Percentiles rank a stretch among this genome's conserved stretches.
Evolutionary conservation across 495 filamentous ascomycete genomes (phyloP).

Genomic region (Aspergillus sclerotiicarbonarius): DNA sequence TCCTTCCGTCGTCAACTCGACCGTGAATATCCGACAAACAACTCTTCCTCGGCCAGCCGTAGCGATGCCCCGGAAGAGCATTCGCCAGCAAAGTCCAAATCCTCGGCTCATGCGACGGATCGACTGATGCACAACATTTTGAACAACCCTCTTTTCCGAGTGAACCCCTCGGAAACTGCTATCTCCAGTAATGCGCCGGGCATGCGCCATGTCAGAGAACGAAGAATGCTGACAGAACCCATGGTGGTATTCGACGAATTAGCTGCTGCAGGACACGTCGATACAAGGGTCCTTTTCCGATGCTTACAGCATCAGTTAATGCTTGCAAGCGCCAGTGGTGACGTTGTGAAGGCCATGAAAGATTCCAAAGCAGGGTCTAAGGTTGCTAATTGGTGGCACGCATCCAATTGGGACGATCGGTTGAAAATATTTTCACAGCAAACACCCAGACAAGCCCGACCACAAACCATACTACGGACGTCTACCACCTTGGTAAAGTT

Average conservation of each 20-base stretch:
- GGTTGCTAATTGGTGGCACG: constrained; percentile 42
- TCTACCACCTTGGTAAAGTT: constrained; percentile 31
- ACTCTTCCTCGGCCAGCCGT: constrained; percentile 26
- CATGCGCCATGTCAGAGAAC: constrained; percentile 9
- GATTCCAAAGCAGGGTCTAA: constrained; percentile 33
- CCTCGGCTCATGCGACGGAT: constrained; percentile 43
- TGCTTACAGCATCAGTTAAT: constrained; percentile 39
- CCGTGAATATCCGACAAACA: constrained; percentile 53
- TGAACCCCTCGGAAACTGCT: constrained; percentile 27
- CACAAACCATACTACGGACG: neutral
- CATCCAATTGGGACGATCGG: constrained; percentile 31
- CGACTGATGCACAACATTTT: constrained; percentile 63
- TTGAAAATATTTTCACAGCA: constrained; percentile 29
- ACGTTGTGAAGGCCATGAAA: constrained; percentile 30
- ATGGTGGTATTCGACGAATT: constrained; percentile 43
- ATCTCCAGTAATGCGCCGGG: constrained; percentile 13
- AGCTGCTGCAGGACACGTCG: constrained; percentile 38
- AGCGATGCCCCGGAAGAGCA: constrained; percentile 11
- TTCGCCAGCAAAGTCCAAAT: constrained; percentile 22
- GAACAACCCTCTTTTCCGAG: constrained; percentile 62
- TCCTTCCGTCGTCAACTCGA: constrained; percentile 79
- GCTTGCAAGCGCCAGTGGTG: constrained; percentile 21
- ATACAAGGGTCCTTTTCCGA: constrained; percentile 12
- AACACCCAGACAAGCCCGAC: too few relatives aligned
- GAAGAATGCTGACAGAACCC: constrained; percentile 31